These are phyloP conservation scores for Mortierella sp. DNA, from an alignment of 371 early-diverging fungal species.

Conservation along the genomic window DNA sequence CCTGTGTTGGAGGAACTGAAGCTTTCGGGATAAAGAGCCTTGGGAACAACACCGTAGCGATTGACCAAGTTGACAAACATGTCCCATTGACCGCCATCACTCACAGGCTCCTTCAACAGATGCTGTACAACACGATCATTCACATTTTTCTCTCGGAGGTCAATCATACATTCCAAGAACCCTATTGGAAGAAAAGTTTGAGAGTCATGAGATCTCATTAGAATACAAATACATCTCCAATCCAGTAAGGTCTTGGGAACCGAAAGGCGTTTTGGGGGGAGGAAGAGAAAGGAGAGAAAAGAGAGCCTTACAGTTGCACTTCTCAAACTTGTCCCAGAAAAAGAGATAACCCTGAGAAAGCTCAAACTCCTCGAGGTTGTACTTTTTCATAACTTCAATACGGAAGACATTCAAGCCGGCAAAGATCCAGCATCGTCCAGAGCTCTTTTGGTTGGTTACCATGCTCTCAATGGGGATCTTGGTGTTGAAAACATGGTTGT, in stretches of 20 bases:
- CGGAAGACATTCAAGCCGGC: constrained; percentile 77
- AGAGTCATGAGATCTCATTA: background rate
- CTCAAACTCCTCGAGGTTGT: constrained; percentile 84
- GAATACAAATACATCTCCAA: background rate
- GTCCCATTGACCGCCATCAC: constrained; percentile 83
- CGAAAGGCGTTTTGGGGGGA: too few species aligned
- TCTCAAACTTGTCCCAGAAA: constrained; percentile 86
- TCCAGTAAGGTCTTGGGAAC: background rate
- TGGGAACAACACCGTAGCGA: constrained; percentile 84
- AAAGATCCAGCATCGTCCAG: constrained; percentile 91
- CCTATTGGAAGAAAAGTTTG: constrained; percentile 17
- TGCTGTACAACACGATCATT: constrained; percentile 81
- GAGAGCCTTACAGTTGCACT: constrained; percentile 72
- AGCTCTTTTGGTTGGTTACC: constrained; percentile 81
- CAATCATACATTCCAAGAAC: constrained; percentile 84
- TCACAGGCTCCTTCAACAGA: constrained; percentile 71
- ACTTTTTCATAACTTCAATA: constrained; percentile 64
- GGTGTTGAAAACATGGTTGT: constrained; percentile 67
- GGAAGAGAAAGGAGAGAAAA: constrained; percentile 5
- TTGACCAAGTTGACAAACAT: constrained; percentile 82
- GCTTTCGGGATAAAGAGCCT: constrained; percentile 77
- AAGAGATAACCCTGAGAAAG: constrained; percentile 83
- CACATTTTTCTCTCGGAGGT: constrained; percentile 69
- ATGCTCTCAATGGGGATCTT: constrained; percentile 68
- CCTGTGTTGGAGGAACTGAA: constrained; percentile 70